Percentiles rank a stretch among this genome's conserved stretches.
phyloP scores from a whole-genome alignment of 2,329 filamentous ascomycete genomes.

The Proliferodiscus dingleyae region DNA sequence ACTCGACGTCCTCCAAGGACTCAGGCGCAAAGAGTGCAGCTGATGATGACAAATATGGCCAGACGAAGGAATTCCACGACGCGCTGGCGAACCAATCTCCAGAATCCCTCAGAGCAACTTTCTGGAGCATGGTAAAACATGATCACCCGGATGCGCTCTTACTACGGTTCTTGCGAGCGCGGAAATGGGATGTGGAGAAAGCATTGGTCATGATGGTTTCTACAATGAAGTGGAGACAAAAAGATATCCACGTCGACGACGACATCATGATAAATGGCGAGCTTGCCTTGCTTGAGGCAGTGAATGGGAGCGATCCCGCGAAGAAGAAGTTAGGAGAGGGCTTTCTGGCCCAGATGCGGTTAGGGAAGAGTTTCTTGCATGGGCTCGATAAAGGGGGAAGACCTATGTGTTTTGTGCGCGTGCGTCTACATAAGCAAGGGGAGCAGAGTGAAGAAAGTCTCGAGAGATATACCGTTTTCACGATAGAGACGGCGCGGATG shows the following conservation, averaged over 20 bases:
- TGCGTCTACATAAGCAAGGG: slow-evolving; percentile 72
- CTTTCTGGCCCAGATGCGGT: slow-evolving; percentile 75
- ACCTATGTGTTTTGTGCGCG: slow-evolving; percentile 82
- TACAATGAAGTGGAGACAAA: slow-evolving; percentile 85
- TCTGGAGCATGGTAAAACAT: slow-evolving; percentile 94
- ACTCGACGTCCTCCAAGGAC: slow-evolving; percentile 33
- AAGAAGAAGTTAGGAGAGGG: slow-evolving; percentile 65
- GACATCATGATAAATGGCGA: slow-evolving; percentile 80
- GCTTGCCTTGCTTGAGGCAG: slow-evolving; percentile 55
- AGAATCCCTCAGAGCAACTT: slow-evolving; percentile 71
- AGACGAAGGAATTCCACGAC: slow-evolving; percentile 79
- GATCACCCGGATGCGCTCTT: slow-evolving; percentile 86
- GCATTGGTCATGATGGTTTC: slow-evolving; percentile 91
- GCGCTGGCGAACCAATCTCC: slow-evolving; percentile 72
- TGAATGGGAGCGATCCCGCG: slow-evolving; percentile 50
- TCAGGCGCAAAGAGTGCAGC: slow-evolving; percentile 27
- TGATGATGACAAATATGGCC: slow-evolving; percentile 85
- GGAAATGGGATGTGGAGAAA: slow-evolving; percentile 93
- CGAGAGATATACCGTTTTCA: slow-evolving; percentile 86
- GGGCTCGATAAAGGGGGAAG: slow-evolving; percentile 78
- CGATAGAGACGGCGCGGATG: slow-evolving; percentile 91
- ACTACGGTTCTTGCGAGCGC: slow-evolving; percentile 77
- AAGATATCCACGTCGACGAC: slow-evolving; percentile 82
- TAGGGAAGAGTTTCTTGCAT: slow-evolving; percentile 92
- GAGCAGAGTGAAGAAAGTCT: slow-evolving; percentile 79